These are phyloP conservation scores for Botrytis paeoniae DNA, from an alignment of 2,329 filamentous ascomycete species.

Conservation along the genomic window DNA sequence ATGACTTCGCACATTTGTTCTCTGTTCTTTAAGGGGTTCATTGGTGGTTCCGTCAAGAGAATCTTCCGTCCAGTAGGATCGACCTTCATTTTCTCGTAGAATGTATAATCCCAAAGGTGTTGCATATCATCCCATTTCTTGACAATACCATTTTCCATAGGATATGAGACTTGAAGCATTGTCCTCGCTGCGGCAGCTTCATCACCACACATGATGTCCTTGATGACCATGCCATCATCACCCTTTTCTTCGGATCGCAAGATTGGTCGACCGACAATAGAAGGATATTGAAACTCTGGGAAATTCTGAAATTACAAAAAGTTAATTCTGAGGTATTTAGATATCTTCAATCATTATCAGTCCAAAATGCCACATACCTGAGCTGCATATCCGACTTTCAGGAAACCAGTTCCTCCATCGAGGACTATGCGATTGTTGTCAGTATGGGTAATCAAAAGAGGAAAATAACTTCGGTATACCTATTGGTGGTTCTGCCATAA, in stretches of 20 bases:
- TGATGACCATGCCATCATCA: conserved; percentile 67
- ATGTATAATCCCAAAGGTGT: conserved; percentile 99
- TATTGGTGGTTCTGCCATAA: conserved; percentile 40
- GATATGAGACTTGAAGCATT: conserved; percentile 98
- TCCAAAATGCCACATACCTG: conserved; percentile 52
- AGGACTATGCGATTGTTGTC: conserved; percentile 63
- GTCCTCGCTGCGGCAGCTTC: conserved; percentile 93
- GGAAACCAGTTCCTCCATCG: conserved; percentile 98
- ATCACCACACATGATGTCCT: conserved; percentile 99
- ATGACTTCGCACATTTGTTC: conserved; percentile 99
- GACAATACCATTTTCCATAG: conserved; percentile 99
- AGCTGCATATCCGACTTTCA: conserved; percentile 98
- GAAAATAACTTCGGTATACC: conserved; percentile 27
- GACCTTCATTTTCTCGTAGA: conserved; percentile 93
- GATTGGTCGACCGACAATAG: conserved; percentile 96
- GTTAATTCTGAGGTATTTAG: conserved; percentile 13
- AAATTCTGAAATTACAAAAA: conserved; percentile 67
- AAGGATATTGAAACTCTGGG: conserved; percentile 97
- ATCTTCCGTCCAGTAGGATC: conserved; percentile 93
- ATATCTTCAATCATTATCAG: background rate
- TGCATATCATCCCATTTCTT: conserved; percentile 99
- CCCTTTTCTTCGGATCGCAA: conserved; percentile 87
- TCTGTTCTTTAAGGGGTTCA: conserved; percentile 95
- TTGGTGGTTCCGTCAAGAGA: conserved; percentile 91
- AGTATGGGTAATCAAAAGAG: conserved; percentile 20